A percentile compares a stretch with the other conserved stretches of the same genome.
Evolutionary conservation across 352 stramenopile species (phyloP).

Genomic region (Pythium aphanidermatum): DNA sequence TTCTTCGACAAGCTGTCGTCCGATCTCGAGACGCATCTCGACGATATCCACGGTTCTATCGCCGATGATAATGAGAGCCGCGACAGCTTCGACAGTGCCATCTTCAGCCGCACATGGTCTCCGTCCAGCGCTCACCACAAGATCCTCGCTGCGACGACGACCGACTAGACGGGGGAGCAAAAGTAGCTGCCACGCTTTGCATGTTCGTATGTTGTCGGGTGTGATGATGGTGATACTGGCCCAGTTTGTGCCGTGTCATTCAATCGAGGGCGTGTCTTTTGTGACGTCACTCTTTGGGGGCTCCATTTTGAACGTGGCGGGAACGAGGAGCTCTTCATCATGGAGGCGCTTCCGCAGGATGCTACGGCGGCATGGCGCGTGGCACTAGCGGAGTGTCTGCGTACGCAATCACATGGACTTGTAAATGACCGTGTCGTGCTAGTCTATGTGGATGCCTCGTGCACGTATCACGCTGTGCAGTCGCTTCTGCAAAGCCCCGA

Average conservation of each 20-base stretch:
- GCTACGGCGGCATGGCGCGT: slow-evolving; percentile 3
- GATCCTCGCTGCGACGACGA: slow-evolving; percentile 16
- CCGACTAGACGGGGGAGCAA: slow-evolving; percentile 7
- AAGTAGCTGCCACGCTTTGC: background rate
- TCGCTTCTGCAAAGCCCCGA: slow-evolving; percentile 2
- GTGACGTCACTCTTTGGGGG: too few species aligned
- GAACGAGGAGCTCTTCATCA: background rate
- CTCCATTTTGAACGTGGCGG: slow-evolving; percentile 5
- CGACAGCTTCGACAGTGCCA: slow-evolving; percentile 20
- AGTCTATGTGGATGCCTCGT: slow-evolving; percentile 10
- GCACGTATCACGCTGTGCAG: slow-evolving; percentile 13
- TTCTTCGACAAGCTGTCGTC: slow-evolving; percentile 85
- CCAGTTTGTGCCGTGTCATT: background rate
- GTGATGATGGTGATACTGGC: background rate
- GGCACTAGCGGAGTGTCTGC: slow-evolving; percentile 12
- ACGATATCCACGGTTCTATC: slow-evolving; percentile 43
- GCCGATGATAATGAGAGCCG: slow-evolving; percentile 24
- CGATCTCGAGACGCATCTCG: slow-evolving; percentile 51
- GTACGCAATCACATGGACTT: slow-evolving; percentile 5
- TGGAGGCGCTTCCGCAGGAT: background rate
- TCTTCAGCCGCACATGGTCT: slow-evolving; percentile 24
- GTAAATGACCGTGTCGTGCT: slow-evolving; percentile 9
- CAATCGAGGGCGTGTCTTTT: too few species aligned
- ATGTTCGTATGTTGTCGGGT: background rate
- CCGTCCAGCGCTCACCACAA: slow-evolving; percentile 20